Evolutionary conservation across 2,329 filamentous ascomycete species (phyloP).

Genomic region (Nothophaeocryptopus gaeumannii): DNA sequence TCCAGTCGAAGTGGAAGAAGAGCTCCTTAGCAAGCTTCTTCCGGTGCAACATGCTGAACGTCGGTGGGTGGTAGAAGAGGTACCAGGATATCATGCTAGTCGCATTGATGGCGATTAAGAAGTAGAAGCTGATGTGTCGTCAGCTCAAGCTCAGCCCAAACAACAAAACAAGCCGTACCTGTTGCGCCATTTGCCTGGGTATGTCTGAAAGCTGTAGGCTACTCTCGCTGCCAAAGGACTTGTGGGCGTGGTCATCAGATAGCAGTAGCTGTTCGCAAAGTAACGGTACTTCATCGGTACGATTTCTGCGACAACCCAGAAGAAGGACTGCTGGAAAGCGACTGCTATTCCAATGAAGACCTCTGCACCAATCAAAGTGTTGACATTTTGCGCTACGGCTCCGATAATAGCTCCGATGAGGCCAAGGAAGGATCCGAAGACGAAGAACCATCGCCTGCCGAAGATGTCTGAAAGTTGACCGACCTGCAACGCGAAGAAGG

Average conservation of each 20-base stretch:
- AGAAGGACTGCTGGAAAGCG: constrained; percentile 40
- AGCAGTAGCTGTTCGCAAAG: constrained; percentile 27
- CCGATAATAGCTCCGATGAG: constrained; percentile 38
- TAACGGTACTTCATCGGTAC: constrained; percentile 35
- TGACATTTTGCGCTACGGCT: constrained; percentile 26
- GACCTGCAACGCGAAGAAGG: constrained; percentile 16
- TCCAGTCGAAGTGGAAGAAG: constrained; percentile 28
- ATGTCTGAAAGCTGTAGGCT: constrained; percentile 24
- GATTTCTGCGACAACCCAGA: constrained; percentile 39
- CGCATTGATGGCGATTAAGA: constrained; percentile 35
- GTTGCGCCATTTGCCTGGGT: constrained; percentile 25
- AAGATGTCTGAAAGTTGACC: constrained; percentile 41
- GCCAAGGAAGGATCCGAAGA: constrained; percentile 34
- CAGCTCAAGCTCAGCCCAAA: not conserved
- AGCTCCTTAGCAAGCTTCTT: constrained; percentile 27
- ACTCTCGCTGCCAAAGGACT: constrained; percentile 27
- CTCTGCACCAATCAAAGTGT: constrained; percentile 28
- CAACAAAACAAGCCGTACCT: not conserved
- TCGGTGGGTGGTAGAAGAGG: constrained; percentile 37
- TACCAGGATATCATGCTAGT: constrained; percentile 25
- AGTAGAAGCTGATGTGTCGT: constrained; percentile 21
- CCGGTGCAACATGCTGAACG: constrained; percentile 30
- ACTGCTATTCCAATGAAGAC: constrained; percentile 40
- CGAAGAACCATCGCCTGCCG: constrained; percentile 38
- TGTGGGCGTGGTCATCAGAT: constrained; percentile 26